Evolutionary conservation across 1,284 basidiomycete species (phyloP).

Genomic region (Takashimella koratensis): DNA sequence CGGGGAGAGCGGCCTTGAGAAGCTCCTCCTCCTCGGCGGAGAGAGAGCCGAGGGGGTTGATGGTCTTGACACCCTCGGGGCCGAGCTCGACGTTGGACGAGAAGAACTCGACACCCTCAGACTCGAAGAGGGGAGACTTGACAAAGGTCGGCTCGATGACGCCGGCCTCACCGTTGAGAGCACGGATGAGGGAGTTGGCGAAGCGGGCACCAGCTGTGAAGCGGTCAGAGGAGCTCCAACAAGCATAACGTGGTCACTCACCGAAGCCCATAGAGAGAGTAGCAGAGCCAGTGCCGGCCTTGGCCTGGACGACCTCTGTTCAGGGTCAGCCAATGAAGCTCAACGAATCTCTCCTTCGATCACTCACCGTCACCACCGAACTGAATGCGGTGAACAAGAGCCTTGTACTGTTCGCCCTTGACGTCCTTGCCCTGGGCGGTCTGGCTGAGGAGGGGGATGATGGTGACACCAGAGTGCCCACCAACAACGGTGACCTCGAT

Average conservation of each 20-base stretch:
- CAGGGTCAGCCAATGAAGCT: background rate
- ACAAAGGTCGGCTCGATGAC: conserved; percentile 83
- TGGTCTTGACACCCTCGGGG: conserved; percentile 81
- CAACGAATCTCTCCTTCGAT: background rate
- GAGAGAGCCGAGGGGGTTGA: conserved; percentile 72
- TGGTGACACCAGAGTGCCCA: conserved; percentile 94
- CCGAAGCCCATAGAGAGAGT: conserved; percentile 87
- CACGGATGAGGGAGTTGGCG: conserved; percentile 71
- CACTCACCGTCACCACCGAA: conserved; percentile 77
- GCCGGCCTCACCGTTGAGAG: conserved; percentile 82
- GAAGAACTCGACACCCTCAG: conserved; percentile 78
- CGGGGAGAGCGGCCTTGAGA: conserved; percentile 80
- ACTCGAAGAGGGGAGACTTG: conserved; percentile 69
- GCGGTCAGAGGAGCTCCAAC: background rate
- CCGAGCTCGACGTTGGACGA: conserved; percentile 79
- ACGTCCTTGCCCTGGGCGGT: conserved; percentile 60
- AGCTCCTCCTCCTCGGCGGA: conserved; percentile 79
- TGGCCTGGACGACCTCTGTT: conserved; percentile 78
- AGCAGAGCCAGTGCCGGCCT: conserved; percentile 80
- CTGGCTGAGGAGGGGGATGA: conserved; percentile 94
- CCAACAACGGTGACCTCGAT: conserved; percentile 80
- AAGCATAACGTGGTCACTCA: conserved; percentile 31
- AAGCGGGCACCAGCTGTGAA: conserved; percentile 73
- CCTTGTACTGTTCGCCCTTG: conserved; percentile 56
- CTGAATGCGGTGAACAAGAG: conserved; percentile 83